Base-by-base conservation (phyloP, 768 basidiomycete species). In the Boletus sp. region DNA sequence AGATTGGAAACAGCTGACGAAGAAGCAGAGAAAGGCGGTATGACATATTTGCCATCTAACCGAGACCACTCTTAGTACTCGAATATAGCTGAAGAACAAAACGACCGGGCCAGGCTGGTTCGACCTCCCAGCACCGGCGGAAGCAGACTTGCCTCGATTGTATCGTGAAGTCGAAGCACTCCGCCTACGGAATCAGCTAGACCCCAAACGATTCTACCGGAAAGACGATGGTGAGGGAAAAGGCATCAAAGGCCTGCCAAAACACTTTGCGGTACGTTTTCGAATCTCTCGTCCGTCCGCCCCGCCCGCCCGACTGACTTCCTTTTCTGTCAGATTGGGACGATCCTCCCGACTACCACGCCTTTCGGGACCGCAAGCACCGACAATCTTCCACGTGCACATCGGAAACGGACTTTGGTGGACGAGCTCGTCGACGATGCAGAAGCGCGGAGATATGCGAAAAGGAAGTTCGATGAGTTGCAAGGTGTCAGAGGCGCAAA, bases 401-500 rank as follows among this genome's bases (percentile, higher is more conserved):
- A 82, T 56, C 76, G 92, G 55, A 93, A 94, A 72, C 79, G 91
- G 56, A 90, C 87, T 5, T 72, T 94, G 43, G 88, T 97, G 23
- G 92, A 94, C 57, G 93, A 95, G 64, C 77, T 96, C 34, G 83
- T 95, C 47, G 90, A 90, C 62, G 93, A 95, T 72, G 85, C 90
- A 3, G 89, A 93, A 71, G 82, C 90, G 27, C 84, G 83, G 68
- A 79, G 85, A 56, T 94, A 94, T 66, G 88, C 93, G n/a, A 94
- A 94, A 75, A 84, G 82, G 75, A 95, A 95, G 74, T 94, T 93
- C 72, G 81, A 82, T 57, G 88, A 91, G 49, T 72, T 93, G 44
- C 87, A 91, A 72, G 66, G 70, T 6, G 80, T 83, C 40, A 79
- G 86, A 62, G 85, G 81, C 19, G 83, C 83, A 15, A 83, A 75